A percentile compares a stretch with the other conserved stretches of the same genome.
These are phyloP conservation scores for Sonneratia caseolaris DNA, from an alignment of 345 rosid species.

Conservation along the genomic window DNA sequence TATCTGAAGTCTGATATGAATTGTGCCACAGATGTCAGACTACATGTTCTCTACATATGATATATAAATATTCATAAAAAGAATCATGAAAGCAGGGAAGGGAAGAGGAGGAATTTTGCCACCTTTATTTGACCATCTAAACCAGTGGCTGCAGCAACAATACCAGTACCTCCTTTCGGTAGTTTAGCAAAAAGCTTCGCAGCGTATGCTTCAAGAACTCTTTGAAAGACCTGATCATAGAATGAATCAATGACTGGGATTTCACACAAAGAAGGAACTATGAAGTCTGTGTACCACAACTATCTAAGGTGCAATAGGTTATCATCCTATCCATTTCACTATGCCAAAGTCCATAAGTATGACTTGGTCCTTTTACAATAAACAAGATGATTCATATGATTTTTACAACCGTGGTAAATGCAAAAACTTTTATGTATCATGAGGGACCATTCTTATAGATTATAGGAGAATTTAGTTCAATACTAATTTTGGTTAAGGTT, in stretches of 20 bases:
- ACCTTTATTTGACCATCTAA: constrained; percentile 98
- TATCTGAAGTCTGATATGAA: constrained; percentile 69
- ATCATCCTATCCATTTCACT: not conserved
- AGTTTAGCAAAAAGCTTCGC: constrained; percentile 75
- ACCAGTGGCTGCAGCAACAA: constrained; percentile 99
- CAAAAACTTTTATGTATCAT: not conserved
- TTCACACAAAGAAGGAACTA: not conserved
- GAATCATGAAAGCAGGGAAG: not conserved
- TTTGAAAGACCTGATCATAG: constrained; percentile 72
- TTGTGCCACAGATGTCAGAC: constrained; percentile 9
- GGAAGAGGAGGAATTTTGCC: not conserved
- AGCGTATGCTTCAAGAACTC: constrained; percentile 82
- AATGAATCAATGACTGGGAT: not conserved
- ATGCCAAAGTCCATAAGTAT: not conserved
- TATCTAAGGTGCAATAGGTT: not conserved
- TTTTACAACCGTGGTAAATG: not conserved
- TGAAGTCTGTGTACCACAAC: not conserved
- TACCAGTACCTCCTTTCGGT: constrained; percentile 90
- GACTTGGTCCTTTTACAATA: not conserved
- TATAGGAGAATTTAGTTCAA: not conserved
- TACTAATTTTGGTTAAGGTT: not conserved
- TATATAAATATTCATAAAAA: constrained; percentile 5
- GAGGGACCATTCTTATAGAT: not conserved
- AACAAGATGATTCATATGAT: not conserved
- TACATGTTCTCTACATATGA: constrained; percentile 4